These are phyloP conservation scores for Neurospora crassa DNA, from an alignment of 2,329 filamentous ascomycete genomes.

Conservation along the genomic window DNA sequence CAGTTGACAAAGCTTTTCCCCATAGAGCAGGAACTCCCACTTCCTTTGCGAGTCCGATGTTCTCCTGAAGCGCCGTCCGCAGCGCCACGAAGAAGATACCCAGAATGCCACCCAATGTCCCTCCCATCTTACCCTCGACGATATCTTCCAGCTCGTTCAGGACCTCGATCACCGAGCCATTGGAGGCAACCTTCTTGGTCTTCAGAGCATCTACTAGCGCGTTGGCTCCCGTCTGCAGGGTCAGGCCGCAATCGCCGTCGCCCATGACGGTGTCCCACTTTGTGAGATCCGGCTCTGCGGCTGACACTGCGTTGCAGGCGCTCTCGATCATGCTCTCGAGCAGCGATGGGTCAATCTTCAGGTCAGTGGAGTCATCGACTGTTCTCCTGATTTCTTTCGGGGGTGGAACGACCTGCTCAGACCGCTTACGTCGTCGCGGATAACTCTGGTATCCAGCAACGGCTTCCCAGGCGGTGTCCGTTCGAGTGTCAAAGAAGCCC, in stretches of 20 bases:
- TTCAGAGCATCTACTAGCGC: conserved; percentile 38
- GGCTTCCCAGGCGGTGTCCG: conserved; percentile 47
- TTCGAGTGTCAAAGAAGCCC: conserved; percentile 53
- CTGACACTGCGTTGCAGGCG: conserved; percentile 43
- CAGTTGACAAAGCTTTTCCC: conserved; percentile 31
- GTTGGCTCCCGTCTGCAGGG: conserved; percentile 43
- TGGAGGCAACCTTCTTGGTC: conserved; percentile 24
- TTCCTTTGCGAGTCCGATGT: conserved; percentile 16
- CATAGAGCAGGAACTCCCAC: conserved; percentile 31
- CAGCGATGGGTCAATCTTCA: conserved; percentile 38
- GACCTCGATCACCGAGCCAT: conserved; percentile 37
- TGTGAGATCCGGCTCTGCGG: conserved; percentile 53
- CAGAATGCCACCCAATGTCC: conserved; percentile 41
- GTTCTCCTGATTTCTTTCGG: conserved; percentile 25
- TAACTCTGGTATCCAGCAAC: conserved; percentile 35
- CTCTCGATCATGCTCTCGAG: conserved; percentile 46
- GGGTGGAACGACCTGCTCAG: conserved; percentile 33
- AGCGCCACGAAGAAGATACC: conserved; percentile 45
- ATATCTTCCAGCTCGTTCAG: conserved; percentile 43
- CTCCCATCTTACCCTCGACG: conserved; percentile 46
- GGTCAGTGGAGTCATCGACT: conserved; percentile 31
- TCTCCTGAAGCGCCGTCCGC: conserved; percentile 27
- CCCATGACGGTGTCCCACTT: conserved; percentile 55
- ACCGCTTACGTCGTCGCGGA: conserved; percentile 28
- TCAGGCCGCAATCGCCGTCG: conserved; percentile 58